Evolutionary conservation across 768 basidiomycete genomes (phyloP).

Genomic region (Rhizopogon vesiculosus): DNA sequence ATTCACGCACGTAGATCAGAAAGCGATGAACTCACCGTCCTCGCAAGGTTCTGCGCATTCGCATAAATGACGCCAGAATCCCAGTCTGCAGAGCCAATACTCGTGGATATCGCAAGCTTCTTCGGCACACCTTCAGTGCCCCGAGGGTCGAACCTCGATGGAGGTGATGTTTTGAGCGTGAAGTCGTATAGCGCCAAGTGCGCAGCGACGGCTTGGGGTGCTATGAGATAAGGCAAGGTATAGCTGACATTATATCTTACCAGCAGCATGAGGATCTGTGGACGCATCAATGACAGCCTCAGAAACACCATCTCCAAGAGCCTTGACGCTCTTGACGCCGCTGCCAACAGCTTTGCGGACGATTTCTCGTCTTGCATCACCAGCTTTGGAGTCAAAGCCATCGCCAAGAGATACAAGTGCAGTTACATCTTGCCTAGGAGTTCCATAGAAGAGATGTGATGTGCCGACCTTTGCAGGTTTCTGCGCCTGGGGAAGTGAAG

Average conservation of each 20-base stretch:
- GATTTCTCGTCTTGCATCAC: conserved; percentile 51
- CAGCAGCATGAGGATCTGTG: conserved; percentile 71
- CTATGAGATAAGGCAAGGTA: neutral
- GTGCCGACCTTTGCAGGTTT: conserved; percentile 59
- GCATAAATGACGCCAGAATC: conserved; percentile 70
- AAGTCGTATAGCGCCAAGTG: conserved; percentile 74
- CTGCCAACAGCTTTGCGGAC: conserved; percentile 69
- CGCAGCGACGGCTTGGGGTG: conserved; percentile 61
- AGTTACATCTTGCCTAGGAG: conserved; percentile 40
- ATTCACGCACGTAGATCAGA: neutral
- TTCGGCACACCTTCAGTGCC: conserved; percentile 46
- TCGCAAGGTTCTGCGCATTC: conserved; percentile 73
- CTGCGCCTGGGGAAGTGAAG: conserved; percentile 39
- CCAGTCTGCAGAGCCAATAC: conserved; percentile 53
- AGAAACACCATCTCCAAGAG: conserved; percentile 53
- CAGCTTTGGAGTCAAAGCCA: conserved; percentile 41
- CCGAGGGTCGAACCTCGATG: conserved; percentile 62
- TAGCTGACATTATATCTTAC: conserved; percentile 27
- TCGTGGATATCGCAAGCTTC: conserved; percentile 44
- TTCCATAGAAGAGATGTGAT: conserved; percentile 60
- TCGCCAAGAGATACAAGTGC: conserved; percentile 58
- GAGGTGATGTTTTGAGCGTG: conserved; percentile 69
- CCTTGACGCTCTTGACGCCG: conserved; percentile 66
- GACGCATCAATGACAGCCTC: conserved; percentile 62
- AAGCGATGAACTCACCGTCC: conserved; percentile 46